Base-by-base conservation (phyloP, 257 asterid genomes). In the Cordia subcordata region DNA sequence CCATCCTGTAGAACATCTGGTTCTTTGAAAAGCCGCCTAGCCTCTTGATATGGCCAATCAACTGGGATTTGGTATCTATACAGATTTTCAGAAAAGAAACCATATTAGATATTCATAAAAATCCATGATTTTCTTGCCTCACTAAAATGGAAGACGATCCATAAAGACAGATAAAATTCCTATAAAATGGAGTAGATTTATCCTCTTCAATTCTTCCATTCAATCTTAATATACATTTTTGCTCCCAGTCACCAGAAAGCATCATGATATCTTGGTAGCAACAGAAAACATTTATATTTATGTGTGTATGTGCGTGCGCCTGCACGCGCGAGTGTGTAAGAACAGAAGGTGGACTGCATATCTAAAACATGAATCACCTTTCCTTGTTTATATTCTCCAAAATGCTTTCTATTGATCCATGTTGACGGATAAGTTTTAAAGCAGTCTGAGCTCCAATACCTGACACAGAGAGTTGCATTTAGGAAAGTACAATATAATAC, bases 381-480 rank as follows among this genome's bases (percentile, higher is more conserved):
- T 93, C 97, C 80, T 73, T 93, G 81, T 78, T 93, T 55, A 93
- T 77, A 68, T 93, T 93, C 82, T 89, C 97, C 71, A 93, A 67
- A 68, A 93, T 76, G 65, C 65, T 73, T 80, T 93, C 99, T 35
- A 93, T 82, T 10, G 94, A 86, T 50, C 97, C 91, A 75, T 88
- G 99, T 64, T 92, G 96, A 60, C 94, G 89, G 57, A 92, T 85
- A 75, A 93, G 85, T 86, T 93, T 93, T 77, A 93, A 71, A 65
- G 99, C 97, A 55, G 99, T 93, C 74, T 79, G 77, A 68, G 95
- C 94, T 61, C 97, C 99, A 67, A 93, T 83, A 68, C 99, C 99
- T 93, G 82, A 64, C 55, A 58, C 35, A 59, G 18, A 58, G 50
- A 53, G 38, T 58, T 21, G 19, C 15, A 19, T 33, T 11, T 37